phyloP scores from a whole-genome alignment of 2,329 filamentous ascomycete species.

The Clonostachys sp. region DNA sequence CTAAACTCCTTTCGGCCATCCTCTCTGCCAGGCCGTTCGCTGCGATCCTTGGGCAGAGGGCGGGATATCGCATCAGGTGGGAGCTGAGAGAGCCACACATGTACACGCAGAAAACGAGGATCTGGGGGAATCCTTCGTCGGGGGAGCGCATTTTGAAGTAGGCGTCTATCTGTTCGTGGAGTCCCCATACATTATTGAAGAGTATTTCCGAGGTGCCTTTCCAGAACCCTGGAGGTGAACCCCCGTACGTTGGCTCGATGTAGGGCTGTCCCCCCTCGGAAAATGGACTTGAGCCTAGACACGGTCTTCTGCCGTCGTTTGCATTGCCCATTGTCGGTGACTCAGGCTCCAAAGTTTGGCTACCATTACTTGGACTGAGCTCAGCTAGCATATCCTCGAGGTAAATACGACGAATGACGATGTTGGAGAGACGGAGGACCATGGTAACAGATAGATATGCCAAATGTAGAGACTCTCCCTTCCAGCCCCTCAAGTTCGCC shows the following conservation, averaged over 20 bases:
- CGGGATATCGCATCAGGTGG: slow-evolving; percentile 20
- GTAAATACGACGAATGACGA: slow-evolving; percentile 24
- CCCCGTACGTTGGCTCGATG: too few species aligned
- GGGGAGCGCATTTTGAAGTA: slow-evolving; percentile 17
- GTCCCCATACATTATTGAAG: slow-evolving; percentile 23
- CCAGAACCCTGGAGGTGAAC: slow-evolving; percentile 13
- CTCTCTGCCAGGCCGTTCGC: slow-evolving; percentile 10
- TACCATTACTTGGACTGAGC: slow-evolving; percentile 2
- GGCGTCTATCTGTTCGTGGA: slow-evolving; percentile 28
- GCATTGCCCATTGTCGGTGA: too few species aligned
- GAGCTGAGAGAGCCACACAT: slow-evolving; percentile 29
- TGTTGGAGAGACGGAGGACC: slow-evolving; percentile 26
- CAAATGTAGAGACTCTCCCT: slow-evolving; percentile 24
- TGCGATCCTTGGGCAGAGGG: slow-evolving; percentile 15
- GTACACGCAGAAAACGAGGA: slow-evolving; percentile 32
- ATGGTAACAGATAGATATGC: slow-evolving; percentile 27
- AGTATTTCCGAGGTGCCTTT: slow-evolving; percentile 17
- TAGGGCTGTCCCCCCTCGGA: too few species aligned
- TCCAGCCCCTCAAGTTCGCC: slow-evolving; percentile 28
- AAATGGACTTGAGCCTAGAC: too few species aligned
- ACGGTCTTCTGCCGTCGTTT: too few species aligned
- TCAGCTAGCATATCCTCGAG: slow-evolving; percentile 19
- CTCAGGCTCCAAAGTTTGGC: background rate
- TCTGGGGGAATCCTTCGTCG: slow-evolving; percentile 23
- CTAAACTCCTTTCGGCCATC: slow-evolving; percentile 14